These are phyloP conservation scores for Ceratobasidium theobromae DNA, from an alignment of 1,284 basidiomycete genomes.

Conservation along the genomic window DNA sequence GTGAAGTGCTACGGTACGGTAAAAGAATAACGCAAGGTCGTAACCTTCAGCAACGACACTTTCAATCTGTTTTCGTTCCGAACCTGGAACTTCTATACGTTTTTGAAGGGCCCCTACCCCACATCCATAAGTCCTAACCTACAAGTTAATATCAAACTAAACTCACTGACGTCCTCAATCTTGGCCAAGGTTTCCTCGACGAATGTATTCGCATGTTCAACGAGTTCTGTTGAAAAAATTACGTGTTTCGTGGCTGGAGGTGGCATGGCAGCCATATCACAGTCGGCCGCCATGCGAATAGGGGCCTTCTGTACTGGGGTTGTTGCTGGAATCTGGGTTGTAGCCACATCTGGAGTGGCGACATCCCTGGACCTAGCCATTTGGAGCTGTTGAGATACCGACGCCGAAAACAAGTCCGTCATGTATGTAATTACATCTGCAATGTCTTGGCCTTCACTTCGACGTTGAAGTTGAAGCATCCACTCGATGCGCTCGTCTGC, in stretches of 20 bases:
- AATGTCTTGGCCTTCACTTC: background rate
- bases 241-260: background rate
- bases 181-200: background rate
- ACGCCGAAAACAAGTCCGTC: background rate
- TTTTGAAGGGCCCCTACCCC: background rate
- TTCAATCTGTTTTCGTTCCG: background rate
- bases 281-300: background rate
- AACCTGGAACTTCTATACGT: background rate
- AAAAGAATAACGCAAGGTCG: background rate
- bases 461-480: background rate
- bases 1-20: background rate
- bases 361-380: no score
- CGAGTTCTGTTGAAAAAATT: background rate
- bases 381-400: background rate
- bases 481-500: background rate
- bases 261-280: background rate
- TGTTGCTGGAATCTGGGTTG: no score
- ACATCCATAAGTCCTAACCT: background rate
- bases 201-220: background rate
- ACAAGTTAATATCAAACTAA: background rate
- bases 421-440: background rate
- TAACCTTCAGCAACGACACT: background rate
- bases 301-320: background rate
- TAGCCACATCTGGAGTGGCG: no score
- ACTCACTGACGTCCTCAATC: conserved; percentile 2